Base-by-base conservation (phyloP, 192 early-diverging fungal species). In the Geranomyces variabilis region DNA sequence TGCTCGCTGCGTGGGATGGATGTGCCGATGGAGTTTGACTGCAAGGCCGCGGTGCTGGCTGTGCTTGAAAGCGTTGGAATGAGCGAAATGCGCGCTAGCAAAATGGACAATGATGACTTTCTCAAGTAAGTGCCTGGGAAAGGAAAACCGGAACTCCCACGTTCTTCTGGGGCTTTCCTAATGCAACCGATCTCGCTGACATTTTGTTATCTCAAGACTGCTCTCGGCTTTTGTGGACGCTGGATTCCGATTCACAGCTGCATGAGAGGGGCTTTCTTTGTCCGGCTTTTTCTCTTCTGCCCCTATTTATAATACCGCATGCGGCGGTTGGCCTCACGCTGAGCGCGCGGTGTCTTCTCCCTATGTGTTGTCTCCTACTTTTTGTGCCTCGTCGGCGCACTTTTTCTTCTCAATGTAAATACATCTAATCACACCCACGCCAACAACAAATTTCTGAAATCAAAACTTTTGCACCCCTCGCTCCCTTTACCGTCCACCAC, bases 21-120 rank as follows among this genome's bases (percentile, higher is more conserved):
- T 66, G 83, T 76, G 29, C 66, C 72, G 13, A 78, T 81, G 79
- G 77, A 89, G 21, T 91, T 99, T 81, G 91, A 95, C 76, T 93
- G 94, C 66, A 96, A 96, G 78, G 73, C 77, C 41, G 89, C 85
- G 33, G 88, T 98, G 5, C 63, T 89, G n/a, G 79, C 73, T 21
- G 89, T 99, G 31, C 79, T 99, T 47, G 87, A 90, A 6, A 76
- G 78, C 12, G 72, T 85, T 13, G 88, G 83, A 13, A 88, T 93
- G 77, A 78, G 86, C 2, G 90, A 94, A 41, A 77, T 79, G 14
- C 90, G 97, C 70, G 93, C 96, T 5, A 80, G 91, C 47, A 99
- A 96, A 83, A 87, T 94, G 87, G 95, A 95, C 77, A 84, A 94
- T 77, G 93, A 95, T 74, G 97, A 97, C 74, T 95, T 94, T 80